Conservation (phyloP, 257 asterid genomes). For the Echium plantagineum region DNA sequence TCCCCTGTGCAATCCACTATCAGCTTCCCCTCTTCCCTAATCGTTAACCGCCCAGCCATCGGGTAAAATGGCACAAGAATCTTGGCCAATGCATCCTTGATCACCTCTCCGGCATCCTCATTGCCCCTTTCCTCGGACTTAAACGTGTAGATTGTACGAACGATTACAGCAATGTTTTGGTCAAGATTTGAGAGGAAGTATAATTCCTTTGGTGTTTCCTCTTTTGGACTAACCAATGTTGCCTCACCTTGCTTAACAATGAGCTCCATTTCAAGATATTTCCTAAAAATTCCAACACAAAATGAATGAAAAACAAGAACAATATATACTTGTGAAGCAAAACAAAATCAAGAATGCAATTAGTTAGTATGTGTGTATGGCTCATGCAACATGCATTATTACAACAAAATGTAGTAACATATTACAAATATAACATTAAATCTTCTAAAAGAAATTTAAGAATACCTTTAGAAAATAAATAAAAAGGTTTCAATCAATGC, state of each 20-base stretch:
- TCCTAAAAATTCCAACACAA: conserved; percentile 2
- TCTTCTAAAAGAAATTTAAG: no score
- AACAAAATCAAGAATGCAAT: background rate
- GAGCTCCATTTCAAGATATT: conserved; percentile 45
- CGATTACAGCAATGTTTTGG: conserved; percentile 74
- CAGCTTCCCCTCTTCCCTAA: conserved; percentile 63
- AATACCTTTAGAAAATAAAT: background rate
- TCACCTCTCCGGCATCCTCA: conserved; percentile 34
- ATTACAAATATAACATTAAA: background rate
- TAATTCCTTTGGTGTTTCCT: conserved; percentile 41
- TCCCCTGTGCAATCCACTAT: conserved; percentile 65
- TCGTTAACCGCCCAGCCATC: conserved; percentile 54
- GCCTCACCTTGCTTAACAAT: conserved; percentile 45
- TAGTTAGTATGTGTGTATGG: background rate
- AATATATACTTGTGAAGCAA: background rate
- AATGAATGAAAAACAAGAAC: conserved; percentile 5
- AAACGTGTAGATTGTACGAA: conserved; percentile 72
- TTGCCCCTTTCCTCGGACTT: conserved; percentile 51
- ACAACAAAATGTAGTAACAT: background rate
- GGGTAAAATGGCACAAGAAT: conserved; percentile 66
- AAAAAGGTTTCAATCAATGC: conserved; percentile 2
- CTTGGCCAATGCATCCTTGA: conserved; percentile 59
- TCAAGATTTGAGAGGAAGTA: conserved; percentile 73
- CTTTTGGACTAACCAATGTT: conserved; percentile 50
- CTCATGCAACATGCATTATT: conserved; percentile 13